Base-by-base conservation (phyloP, 176 grass and related monocot species). In the Oryza meyeriana region DNA sequence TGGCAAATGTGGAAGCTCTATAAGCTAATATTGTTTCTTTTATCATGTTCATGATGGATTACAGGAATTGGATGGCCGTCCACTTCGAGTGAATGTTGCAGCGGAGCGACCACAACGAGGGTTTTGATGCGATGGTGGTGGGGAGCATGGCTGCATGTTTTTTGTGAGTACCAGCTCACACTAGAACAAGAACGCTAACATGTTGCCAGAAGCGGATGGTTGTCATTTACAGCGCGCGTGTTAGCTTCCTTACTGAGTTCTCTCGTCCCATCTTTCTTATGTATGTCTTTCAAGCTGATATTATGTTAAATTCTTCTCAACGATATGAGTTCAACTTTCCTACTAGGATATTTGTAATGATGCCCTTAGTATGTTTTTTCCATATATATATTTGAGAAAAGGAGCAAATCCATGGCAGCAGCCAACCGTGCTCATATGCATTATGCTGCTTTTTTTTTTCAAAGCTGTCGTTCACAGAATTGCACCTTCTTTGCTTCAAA, bases 51-150 rank as follows among this genome's bases (percentile, higher is more conserved):
- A 31, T 33, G 10, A 66, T 67, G 34, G 1, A 73, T 81, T 66
- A 13, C 14, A 98, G 95, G 89, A 73, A 38, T 45, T 93, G 86
- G 95, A 98, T 61, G 95, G 95, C 14, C 83, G 92, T 40, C 74
- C 92, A 31, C 64, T 97, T 76, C 82, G 90, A 66, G 95, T 97
- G 64, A 94, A 93, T 25, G 80, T 91, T 85, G 92, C 95, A 4
- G 92, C 91, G 9, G 83, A 92, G 71, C 87, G 86, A 62, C 92
- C 84, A 1, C 82, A 80, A 25, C 88, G 88, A 78, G 72, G 84
- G 36, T 89, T 87, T 70, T 97, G 85, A 89, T 67, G 35, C n/a
- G 0, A 30, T 24, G 59, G 18, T 33, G 38, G 2, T 14, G 8
- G 47, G 59, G 64, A 75, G 52, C 72, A 64, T 85, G 76, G 41